phyloP scores from a whole-genome alignment of 73 alveolate species.

The Paramecium bursaria region DNA sequence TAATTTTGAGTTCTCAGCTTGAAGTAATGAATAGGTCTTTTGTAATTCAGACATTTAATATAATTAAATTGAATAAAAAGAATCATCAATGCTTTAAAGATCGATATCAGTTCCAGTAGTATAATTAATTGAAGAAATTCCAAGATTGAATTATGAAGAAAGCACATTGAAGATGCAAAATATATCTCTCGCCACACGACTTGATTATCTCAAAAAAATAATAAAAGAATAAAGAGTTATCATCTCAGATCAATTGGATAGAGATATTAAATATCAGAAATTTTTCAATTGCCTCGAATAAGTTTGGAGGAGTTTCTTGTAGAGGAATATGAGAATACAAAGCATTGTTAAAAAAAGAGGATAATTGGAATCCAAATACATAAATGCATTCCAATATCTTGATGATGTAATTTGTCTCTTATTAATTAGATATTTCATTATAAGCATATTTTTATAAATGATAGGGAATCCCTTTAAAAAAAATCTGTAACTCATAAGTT shows the following conservation, averaged over 20 bases:
- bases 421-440: background rate
- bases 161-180: slow-evolving; percentile 9
- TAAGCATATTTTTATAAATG: background rate
- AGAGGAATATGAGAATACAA: slow-evolving; percentile 22
- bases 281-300: background rate
- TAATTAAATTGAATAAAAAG: too few species aligned
- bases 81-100: too few species aligned
- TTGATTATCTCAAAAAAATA: slow-evolving; percentile 31
- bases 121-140: too few species aligned
- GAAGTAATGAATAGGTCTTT: too few species aligned
- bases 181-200: slow-evolving; percentile 11
- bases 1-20: too few species aligned
- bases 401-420: slow-evolving; percentile 26
- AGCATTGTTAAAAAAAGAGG: slow-evolving; percentile 20
- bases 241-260: slow-evolving; percentile 3
- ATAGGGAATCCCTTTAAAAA: slow-evolving; percentile 19
- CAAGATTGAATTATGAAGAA: slow-evolving; percentile 6
- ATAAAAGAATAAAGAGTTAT: background rate
- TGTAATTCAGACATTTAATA: too few species aligned
- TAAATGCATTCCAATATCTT: slow-evolving; percentile 10
- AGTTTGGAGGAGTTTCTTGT: slow-evolving; percentile 18
- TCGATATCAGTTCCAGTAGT: too few species aligned
- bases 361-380: background rate
- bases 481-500: slow-evolving; percentile 25
- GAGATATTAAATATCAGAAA: slow-evolving; percentile 28